phyloP scores from a whole-genome alignment of 2,329 filamentous ascomycete genomes.

The Aspergillus transmontanensis region DNA sequence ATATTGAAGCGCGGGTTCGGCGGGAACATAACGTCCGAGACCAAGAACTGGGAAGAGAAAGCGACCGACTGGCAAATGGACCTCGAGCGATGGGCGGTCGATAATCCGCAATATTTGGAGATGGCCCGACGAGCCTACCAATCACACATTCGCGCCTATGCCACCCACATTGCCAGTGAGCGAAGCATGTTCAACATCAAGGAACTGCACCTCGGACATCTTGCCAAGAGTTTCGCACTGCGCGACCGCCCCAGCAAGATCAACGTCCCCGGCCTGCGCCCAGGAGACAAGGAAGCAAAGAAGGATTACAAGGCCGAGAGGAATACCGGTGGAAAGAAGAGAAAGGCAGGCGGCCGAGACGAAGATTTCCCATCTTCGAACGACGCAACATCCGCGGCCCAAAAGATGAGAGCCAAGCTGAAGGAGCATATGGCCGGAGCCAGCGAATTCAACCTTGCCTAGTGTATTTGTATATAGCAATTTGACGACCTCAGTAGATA shows the following conservation, averaged over 20 bases:
- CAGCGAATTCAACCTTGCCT: slow-evolving; percentile 62
- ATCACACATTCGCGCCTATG: slow-evolving; percentile 90
- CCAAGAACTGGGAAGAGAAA: slow-evolving; percentile 63
- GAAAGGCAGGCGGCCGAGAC: slow-evolving; percentile 31
- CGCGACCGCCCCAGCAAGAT: slow-evolving; percentile 87
- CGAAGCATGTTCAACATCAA: slow-evolving; percentile 88
- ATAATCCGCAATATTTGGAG: slow-evolving; percentile 71
- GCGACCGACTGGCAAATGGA: slow-evolving; percentile 70
- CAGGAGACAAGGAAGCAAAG: slow-evolving; percentile 49
- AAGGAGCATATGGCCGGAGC: slow-evolving; percentile 55
- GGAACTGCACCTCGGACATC: slow-evolving; percentile 84
- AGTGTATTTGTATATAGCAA: slow-evolving; percentile 30
- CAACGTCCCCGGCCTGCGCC: slow-evolving; percentile 53
- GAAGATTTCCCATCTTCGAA: slow-evolving; percentile 30
- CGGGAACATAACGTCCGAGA: slow-evolving; percentile 39
- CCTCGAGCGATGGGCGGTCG: slow-evolving; percentile 66
- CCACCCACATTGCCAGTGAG: slow-evolving; percentile 87
- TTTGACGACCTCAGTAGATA: slow-evolving; percentile 65
- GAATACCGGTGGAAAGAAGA: slow-evolving; percentile 39
- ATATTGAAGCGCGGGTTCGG: slow-evolving; percentile 68
- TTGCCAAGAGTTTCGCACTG: slow-evolving; percentile 90
- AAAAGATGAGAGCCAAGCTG: slow-evolving; percentile 58
- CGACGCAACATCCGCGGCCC: slow-evolving; percentile 50
- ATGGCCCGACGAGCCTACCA: slow-evolving; percentile 84
- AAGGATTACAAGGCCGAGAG: slow-evolving; percentile 51